Conservation (phyloP, 2,329 filamentous ascomycete species). For the Didymella lethalis region DNA sequence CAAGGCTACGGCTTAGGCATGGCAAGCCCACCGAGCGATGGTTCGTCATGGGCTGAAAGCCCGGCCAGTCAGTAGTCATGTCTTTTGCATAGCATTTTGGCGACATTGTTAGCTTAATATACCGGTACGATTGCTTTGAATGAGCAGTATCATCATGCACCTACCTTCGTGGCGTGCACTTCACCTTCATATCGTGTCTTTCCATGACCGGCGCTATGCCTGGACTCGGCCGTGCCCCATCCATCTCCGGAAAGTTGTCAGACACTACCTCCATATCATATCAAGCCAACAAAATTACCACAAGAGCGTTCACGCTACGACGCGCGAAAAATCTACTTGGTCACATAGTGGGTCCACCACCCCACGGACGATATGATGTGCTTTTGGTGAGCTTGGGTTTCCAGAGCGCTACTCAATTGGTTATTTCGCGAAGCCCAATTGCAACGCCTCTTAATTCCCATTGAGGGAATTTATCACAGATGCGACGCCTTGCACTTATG, state of each 20-base stretch:
- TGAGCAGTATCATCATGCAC: not conserved
- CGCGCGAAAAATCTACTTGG: not conserved
- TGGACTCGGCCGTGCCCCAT: not conserved
- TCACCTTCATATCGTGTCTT: not conserved
- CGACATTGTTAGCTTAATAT: not conserved
- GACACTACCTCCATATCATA: not conserved
- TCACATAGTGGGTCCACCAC: not conserved
- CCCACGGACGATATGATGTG: not conserved
- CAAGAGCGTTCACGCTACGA: not conserved
- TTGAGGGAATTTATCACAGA: conserved; percentile 8
- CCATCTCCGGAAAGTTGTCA: not conserved
- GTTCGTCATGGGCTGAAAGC: conserved; percentile 25
- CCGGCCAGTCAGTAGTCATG: conserved; percentile 14
- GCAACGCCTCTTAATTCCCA: not conserved
- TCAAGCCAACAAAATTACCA: not conserved
- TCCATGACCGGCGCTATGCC: not conserved
- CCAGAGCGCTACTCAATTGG: conserved; percentile 11
- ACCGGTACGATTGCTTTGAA: not conserved
- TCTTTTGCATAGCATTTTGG: not conserved
- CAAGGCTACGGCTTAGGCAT: conserved; percentile 33
- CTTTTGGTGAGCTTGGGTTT: not conserved
- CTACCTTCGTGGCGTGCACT: not conserved
- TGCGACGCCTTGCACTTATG: conserved; percentile 7
- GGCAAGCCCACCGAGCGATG: conserved; percentile 35
- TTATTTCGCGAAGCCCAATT: conserved; percentile 7